Evolutionary conservation across 2,329 filamentous ascomycete genomes (phyloP), one percentile per base, ranked within the genome.

Genomic region (Monosporascus sp.): DNA sequence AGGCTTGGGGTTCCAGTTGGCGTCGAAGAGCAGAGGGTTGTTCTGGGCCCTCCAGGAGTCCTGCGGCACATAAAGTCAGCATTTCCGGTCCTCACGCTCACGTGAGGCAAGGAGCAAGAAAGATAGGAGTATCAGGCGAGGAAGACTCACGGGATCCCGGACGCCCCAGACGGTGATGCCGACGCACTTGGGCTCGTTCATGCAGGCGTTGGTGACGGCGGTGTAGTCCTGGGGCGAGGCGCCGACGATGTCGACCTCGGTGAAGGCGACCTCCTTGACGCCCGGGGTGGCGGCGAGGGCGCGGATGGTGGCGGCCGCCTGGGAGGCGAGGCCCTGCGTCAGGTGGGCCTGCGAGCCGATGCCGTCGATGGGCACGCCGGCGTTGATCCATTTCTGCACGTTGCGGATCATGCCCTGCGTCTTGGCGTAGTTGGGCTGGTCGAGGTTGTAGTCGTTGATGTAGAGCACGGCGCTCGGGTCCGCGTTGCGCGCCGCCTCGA

Each of bases 391-490:
- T 64, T 83, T 79, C 63, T 80, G 79, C 59, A 90, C 85, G 62
- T 81, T 71, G 39, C 62, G 63, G 14, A 77, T 72, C 70, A 84
- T 77, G 47, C 75, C 76, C 22, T 61, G 71, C 37, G 74, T 73
- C 74, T 90, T 90, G 57, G 77, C 72, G 61, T 79, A 78, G 58
- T 61, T 76, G 18, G 84, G 76, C 44, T 69, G 74, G 70, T 88
- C 85, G 50, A 88, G 78, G 72, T 87, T 88, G 70, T 78, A 82
- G 67, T 90, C 86, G 70, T 90, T 91, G 72, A 90, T 88, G 74
- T 88, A 91, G 39, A 90, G 75, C 70, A 85, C 86, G 3, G 83
- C 85, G 52, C 70, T 62, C 2, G 86, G 84, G 66, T 90, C 87
- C 15, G 84, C 85, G 8, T 75, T 75, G 49, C 81, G 79, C 20